Base-by-base conservation (phyloP, 176 grass and related monocot genomes). In the Puccinellia tenuiflora region DNA sequence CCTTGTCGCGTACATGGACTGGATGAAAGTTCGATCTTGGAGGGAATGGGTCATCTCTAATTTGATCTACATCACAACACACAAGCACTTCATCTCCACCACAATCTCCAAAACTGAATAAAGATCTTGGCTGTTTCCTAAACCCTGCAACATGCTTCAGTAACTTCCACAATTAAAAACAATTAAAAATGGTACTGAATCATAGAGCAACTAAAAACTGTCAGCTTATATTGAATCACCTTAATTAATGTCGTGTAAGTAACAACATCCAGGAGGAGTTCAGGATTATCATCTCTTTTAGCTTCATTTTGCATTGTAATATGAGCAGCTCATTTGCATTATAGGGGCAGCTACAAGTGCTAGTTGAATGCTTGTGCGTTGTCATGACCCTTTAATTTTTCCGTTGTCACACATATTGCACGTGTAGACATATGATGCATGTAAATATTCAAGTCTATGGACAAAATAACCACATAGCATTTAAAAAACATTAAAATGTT, bases 181-280 rank as follows among this genome's bases (percentile, higher is more conserved):
- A n/a, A n/a, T n/a, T n/a, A n/a, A n/a, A n/a, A n/a, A n/a, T 3
- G 9, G 67, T 29, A 59, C 56, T 14, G 22, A 66, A 68, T 59
- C 39, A 37, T 11, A 53, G 40, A 62, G 6, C 1, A 81, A 55
- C 72, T 15, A 84, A 55, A 78, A 12, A 42, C 42, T 42, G n/a
- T 42, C 31, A 35, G 45, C 16, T 1, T n/a, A n/a, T n/a, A n/a
- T n/a, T 90, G 37, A 69, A 25, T 69, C 38, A 97, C 95, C 92
- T 94, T 92, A 73, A 94, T 88, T 81, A 94, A 83, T 64, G 88
- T 94, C 79, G 95, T 94, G 86, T 97, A 97, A 37, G 92, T 97
- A 85, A 97, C 63, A 79, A 84, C 81, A 86, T 94, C 95, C 3
- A 92, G 92, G 30, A 92, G 86, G 78, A 97, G 90, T 52, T 91